phyloP scores from a whole-genome alignment of 164 flowering plant genomes.

The Piper longum region DNA sequence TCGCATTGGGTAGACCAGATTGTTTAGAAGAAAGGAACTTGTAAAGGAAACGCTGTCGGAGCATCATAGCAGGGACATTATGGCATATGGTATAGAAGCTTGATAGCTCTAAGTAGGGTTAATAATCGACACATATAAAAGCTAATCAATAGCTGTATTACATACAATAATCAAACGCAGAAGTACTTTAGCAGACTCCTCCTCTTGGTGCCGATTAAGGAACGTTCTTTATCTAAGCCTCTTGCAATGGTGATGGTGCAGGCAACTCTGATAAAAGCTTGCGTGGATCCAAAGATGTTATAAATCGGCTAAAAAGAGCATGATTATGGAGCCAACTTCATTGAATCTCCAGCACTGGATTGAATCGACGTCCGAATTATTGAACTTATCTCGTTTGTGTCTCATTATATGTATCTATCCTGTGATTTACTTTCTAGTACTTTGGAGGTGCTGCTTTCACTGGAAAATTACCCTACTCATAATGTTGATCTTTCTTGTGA shows the following conservation, averaged over 20 bases:
- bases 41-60: conserved; percentile 5
- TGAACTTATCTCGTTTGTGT: no score
- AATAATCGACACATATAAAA: conserved; percentile 1
- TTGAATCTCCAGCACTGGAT: no score
- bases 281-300: not conserved
- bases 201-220: conserved; percentile 15
- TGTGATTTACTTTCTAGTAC: no score
- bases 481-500: no score
- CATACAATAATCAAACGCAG: conserved; percentile 8
- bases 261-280: not conserved
- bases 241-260: not conserved
- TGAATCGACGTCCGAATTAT: no score
- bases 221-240: not conserved
- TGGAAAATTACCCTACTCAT: not conserved
- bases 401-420: no score
- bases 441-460: not conserved
- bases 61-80: conserved; percentile 25
- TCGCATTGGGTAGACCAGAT: conserved; percentile 9
- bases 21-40: conserved; percentile 5
- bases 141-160: conserved; percentile 12
- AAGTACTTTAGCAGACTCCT: not conserved
- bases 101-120: conserved; percentile 3
- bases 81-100: conserved; percentile 11
- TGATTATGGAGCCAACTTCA: no score
- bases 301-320: no score